Base-by-base conservation (phyloP, 306 rosid genomes). In the Cyamopsis tetragonoloba region DNA sequence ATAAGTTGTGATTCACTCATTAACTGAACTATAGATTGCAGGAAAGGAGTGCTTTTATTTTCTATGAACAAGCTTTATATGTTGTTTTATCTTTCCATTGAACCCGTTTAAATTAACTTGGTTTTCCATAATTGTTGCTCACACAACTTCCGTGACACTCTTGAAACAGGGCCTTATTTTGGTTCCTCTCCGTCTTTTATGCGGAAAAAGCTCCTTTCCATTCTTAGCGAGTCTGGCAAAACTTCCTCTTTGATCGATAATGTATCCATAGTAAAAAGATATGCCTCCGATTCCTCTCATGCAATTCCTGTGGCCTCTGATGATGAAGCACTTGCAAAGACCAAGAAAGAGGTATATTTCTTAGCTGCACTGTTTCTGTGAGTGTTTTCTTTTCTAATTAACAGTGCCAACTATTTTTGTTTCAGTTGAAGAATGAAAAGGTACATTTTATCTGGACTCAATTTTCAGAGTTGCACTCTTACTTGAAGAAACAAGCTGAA, bases 381-480 rank as follows among this genome's bases (percentile, higher is more conserved):
- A 20, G 12, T 76, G 10, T 31, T 3, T 22, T 41, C 53, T 49
- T 26, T 48, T 26, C 57, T 11, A 17, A 37, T 73, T 67, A 28
- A 26, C 17, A 23, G 35, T 39, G 20, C 15, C 39, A 43, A 42
- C 13, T 55, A 20, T 73, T n/a, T 54, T 59, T 55, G 72, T 70
- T 71, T 58, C 77, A 95, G 99, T 89, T 83, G 75, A 90, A 84
- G 77, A 95, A 88, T 70, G 96, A 85, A 38, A 81, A 60, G 74
- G 89, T 91, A 53, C 92, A 95, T 64, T 95, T 95, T 76, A 77
- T 95, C 63, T 95, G 99, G 99, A 82, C 99, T 59, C 95, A 86
- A 37, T 88, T 95, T 74, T 86, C 97, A 11, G 99, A 95, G 76
- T 75, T 95, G 66, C 71, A 83, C 75, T 66, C 89, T 60, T 81